A percentile compares a stretch with the other conserved stretches of the same genome.
Conservation (phyloP, 1,139 yeast genomes). For the Saccharomyces hybrid region DNA sequence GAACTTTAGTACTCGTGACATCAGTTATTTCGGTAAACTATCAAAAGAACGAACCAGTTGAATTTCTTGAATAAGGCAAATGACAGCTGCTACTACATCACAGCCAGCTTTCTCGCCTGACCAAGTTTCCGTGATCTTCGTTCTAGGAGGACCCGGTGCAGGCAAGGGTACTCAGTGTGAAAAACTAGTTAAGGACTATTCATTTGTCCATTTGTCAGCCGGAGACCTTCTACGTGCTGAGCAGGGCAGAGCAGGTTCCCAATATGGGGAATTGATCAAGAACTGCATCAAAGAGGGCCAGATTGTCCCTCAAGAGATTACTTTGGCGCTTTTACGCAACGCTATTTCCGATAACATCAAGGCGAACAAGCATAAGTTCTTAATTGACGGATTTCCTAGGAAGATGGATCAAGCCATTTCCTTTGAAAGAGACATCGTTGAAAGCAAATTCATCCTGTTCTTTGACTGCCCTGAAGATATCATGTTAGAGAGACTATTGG, state of each 20-base stretch:
- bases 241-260: constrained; percentile 73
- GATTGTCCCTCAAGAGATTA: constrained; percentile 94
- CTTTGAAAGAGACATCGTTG: constrained; percentile 76
- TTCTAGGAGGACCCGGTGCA: constrained; percentile 79
- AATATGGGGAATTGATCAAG: constrained; percentile 80
- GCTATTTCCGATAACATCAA: constrained; percentile 56
- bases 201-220: constrained; percentile 84
- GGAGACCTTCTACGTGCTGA: constrained; percentile 93
- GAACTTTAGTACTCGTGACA: constrained; percentile 38
- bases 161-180: constrained; percentile 98
- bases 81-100: neutral
- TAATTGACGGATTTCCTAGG: constrained; percentile 95
- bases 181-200: constrained; percentile 68
- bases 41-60: constrained; percentile 41
- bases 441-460: constrained; percentile 71
- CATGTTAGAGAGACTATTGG: constrained; percentile 77
- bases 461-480: constrained; percentile 91
- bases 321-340: constrained; percentile 71
- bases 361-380: constrained; percentile 52
- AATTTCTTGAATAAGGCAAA: constrained; percentile 37
- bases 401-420: constrained; percentile 96
- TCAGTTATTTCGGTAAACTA: constrained; percentile 40
- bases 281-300: constrained; percentile 77
- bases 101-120: constrained; percentile 47
- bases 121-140: constrained; percentile 74